Evolutionary conservation across 73 alveolate species (phyloP), one percentile per base, ranked within the genome.

Genomic region (Blepharisma japonicum): DNA sequence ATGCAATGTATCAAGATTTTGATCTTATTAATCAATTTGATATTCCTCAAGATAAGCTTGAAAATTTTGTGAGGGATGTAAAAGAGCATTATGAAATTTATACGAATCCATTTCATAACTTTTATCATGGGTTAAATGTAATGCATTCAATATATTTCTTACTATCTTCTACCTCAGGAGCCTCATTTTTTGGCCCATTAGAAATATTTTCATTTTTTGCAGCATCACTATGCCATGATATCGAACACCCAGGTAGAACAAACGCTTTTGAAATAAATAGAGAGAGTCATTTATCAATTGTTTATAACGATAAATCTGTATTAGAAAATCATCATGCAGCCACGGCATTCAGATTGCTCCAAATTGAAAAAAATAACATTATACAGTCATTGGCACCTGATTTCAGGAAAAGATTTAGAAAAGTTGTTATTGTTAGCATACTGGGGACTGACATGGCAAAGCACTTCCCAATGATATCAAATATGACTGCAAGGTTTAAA

Each of bases 301-400:
- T 90, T 56, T 94, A 92, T 82, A 94, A 94, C 61, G 99, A 94
- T 82, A 87, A 72, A 55, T 83, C 96, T 81, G 96, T 94, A 6
- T 86, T 94, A 38, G 99, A 94, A 81, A 87, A 83, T 78, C 93
- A 91, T 82, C 99, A 94, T 76, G 86, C 89, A n/a, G 94, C 98
- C 6, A 87, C 91, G 54, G 71, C 97, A 7, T 92, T 94, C 83
- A 89, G 83, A 85, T 46, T 94, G 56, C 71, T 94, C 39, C 67
- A 82, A 14, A 83, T 87, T 55, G 81, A 82, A 72, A 72, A 72
- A 5, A 23, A 23, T 74, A 74, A 74, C 42, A 23, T 74, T 9
- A 20, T 74, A 5, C 45, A 78, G 82, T 11, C 83, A 84, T 71
- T 78, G 90, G 18, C 67, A 90, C 23, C 83, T 71, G 61, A 89